Evolutionary conservation across 257 asterid species (phyloP).

Genomic region (Ligustrum vulgare): DNA sequence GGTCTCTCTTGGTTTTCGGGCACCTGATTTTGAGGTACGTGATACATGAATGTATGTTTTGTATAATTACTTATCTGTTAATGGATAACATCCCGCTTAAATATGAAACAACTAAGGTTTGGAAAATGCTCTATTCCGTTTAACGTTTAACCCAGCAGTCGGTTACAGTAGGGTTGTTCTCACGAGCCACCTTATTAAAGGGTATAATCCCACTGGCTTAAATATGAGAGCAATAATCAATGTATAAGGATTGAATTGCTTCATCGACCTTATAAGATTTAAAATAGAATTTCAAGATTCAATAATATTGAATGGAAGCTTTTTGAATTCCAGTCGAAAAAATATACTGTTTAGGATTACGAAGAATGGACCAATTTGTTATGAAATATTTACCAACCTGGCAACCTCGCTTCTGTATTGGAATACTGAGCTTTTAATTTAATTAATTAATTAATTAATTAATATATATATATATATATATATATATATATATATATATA

Average conservation of each 20-base stretch:
- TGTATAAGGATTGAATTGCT: neutral
- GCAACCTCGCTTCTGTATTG: neutral
- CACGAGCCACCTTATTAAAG: no score
- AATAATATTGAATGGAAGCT: neutral
- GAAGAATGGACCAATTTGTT: neutral
- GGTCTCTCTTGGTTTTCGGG: conserved; percentile 71
- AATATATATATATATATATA: no score
- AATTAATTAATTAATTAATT: no score
- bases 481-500: no score
- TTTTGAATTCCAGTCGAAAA: neutral
- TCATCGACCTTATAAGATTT: no score
- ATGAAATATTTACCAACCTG: neutral
- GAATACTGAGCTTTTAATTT: neutral
- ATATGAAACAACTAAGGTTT: neutral
- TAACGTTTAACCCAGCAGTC: neutral
- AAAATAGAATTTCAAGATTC: no score
- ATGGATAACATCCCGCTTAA: neutral
- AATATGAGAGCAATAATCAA: neutral
- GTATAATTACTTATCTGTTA: neutral
- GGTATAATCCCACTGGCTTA: neutral
- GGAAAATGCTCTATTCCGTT: neutral
- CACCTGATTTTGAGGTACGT: conserved; percentile 78
- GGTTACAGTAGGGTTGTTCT: neutral
- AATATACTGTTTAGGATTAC: neutral
- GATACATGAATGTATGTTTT: neutral